These are phyloP conservation scores for Calendula officinalis DNA, from an alignment of 129 eudicot genomes.

Conservation along the genomic window DNA sequence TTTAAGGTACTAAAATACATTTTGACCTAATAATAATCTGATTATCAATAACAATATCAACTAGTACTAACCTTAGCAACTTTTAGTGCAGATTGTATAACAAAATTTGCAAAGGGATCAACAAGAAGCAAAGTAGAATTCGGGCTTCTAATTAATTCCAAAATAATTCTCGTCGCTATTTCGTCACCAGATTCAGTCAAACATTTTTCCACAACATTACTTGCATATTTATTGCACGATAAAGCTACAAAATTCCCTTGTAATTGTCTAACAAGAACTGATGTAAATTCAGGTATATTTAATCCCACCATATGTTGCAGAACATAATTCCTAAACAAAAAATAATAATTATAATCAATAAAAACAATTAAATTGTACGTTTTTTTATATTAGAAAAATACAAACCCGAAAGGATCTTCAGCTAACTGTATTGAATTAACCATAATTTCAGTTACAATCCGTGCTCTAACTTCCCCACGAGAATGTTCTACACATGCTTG, in stretches of 20 bases:
- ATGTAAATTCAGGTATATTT: conserved; percentile 44
- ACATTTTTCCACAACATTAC: conserved; percentile 77
- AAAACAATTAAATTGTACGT: not conserved
- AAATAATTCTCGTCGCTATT: conserved; percentile 35
- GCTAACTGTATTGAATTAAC: conserved; percentile 49
- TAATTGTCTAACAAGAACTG: conserved; percentile 43
- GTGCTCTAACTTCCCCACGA: conserved; percentile 41
- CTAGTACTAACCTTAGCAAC: conserved; percentile 46
- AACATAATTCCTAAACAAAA: conserved; percentile 60
- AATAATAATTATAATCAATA: not conserved
- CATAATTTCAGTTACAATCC: conserved; percentile 41
- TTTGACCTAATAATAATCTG: not conserved
- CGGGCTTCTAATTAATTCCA: conserved; percentile 51
- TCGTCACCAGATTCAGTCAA: conserved; percentile 43
- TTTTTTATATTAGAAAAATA: conserved; percentile 8
- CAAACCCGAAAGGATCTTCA: conserved; percentile 80
- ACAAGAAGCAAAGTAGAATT: conserved; percentile 45
- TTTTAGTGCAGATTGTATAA: conserved; percentile 61
- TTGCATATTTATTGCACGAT: conserved; percentile 70
- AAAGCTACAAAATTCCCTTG: conserved; percentile 45
- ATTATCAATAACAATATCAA: conserved; percentile 2
- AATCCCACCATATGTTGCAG: conserved; percentile 66
- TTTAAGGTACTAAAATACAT: too few relatives aligned
- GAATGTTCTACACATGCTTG: conserved; percentile 61
- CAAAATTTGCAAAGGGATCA: conserved; percentile 72